Base-by-base conservation (phyloP, 1,284 basidiomycete species). In the Retiboletus flavoniger region DNA sequence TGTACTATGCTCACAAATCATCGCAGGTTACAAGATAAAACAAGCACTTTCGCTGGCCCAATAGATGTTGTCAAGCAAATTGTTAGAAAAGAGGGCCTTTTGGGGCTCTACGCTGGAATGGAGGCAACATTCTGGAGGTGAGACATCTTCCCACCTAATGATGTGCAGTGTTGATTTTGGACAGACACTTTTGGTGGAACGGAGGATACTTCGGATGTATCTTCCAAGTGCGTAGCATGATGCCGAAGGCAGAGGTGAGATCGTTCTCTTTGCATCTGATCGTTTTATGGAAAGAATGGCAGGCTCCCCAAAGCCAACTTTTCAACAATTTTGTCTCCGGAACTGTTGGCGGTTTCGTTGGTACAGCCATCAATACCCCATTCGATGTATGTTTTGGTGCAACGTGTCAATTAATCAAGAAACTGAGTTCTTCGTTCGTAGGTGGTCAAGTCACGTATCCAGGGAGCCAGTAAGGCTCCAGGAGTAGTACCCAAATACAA, bases 371-470 rank as follows among this genome's bases (percentile, higher is more conserved):
- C 42, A 93, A 93, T 71, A 93, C 90, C 13, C 91, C 89, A 51
- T 86, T 86, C 58, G 84, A 85, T 68, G 83, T 81, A 65, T 66
- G 79, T 66, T 51, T 26, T 1, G n/a, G 16, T 32, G 36, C 39
- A 39, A 39, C 29, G 29, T 31, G 16, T 43, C 21, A 19, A 42
- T 32, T 19, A n/a, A 36, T 51, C n/a, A 32, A 39, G 16, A 29
- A 36, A 11, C 32, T 47, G 19, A 52, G 47, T 36, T 44, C 2
- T 41, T 55, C 43, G 47, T 52, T 38, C 21, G 48, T 56, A 63
- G 80, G 93, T 99, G 55, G 93, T 98, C 61, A 99, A 99, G 75
- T 95, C 93, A 21, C 87, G 97, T 52, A 95, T 99, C 51, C 94
- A 96, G 73, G 89, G 92, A 53, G 76, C 83, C 34, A 80, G 78